Conservation (phyloP, 345 rosid genomes). For the Linum lewisii region DNA sequence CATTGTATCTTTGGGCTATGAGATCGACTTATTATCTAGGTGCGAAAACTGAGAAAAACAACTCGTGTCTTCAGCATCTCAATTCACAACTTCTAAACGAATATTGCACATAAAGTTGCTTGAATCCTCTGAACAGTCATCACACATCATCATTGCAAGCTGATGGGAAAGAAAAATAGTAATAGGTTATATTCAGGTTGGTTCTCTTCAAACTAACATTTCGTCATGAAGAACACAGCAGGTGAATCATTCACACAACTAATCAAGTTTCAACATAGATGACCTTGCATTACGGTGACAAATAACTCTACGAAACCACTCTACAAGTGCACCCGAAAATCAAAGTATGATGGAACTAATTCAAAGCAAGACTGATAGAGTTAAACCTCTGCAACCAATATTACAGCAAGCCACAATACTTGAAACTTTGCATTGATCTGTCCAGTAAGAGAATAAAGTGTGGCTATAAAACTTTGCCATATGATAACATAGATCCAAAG, state of each 20-base stretch:
- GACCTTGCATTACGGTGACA: no score
- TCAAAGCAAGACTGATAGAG: no score
- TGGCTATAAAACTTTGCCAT: not conserved
- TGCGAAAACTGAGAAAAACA: conserved; percentile 14
- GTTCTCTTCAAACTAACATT: conserved; percentile 11
- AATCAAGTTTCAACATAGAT: not conserved
- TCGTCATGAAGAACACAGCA: not conserved
- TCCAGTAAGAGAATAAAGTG: not conserved
- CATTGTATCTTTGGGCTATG: conserved; percentile 2
- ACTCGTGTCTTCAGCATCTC: conserved; percentile 24
- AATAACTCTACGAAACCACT: no score
- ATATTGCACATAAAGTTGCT: conserved; percentile 34
- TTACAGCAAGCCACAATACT: no score
- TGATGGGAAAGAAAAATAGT: conserved; percentile 48
- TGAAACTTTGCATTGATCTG: no score
- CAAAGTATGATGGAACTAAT: no score
- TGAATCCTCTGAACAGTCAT: conserved; percentile 50
- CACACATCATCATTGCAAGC: conserved; percentile 96
- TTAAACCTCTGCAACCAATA: no score
- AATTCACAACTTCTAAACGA: conserved; percentile 28
- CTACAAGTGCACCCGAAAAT: no score
- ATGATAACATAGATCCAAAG: not conserved
- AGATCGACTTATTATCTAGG: conserved; percentile 12
- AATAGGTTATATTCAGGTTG: conserved; percentile 24
- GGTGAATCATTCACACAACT: not conserved